phyloP scores from a whole-genome alignment of 495 filamentous ascomycete species.

The Xylaria castorea region DNA sequence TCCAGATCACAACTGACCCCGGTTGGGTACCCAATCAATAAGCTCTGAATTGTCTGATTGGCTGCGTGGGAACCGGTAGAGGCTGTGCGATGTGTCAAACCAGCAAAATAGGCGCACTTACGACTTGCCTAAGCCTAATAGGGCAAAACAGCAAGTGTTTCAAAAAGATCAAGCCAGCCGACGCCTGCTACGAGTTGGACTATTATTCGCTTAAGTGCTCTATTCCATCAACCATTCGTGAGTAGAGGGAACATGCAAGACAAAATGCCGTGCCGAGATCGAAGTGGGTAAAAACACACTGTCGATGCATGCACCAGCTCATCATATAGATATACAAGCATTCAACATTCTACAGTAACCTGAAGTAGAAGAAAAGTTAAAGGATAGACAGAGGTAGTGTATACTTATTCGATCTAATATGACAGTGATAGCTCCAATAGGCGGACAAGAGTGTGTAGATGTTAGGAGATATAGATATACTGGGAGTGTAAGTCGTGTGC shows the following conservation, averaged over 20 bases:
- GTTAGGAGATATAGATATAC: not conserved
- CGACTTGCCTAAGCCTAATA: conserved; percentile 13
- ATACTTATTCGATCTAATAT: not conserved
- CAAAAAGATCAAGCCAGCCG: conserved; percentile 20
- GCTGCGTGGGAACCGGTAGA: conserved; percentile 11
- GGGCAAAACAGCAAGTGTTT: conserved; percentile 24
- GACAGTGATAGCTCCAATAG: not conserved
- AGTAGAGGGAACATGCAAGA: conserved; percentile 30
- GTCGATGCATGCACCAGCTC: not conserved
- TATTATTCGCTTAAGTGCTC: conserved; percentile 24
- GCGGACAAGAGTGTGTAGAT: not conserved
- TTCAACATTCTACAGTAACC: not conserved
- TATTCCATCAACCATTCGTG: conserved; percentile 3
- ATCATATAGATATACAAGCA: not conserved
- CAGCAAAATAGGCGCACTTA: conserved; percentile 10
- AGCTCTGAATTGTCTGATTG: conserved; percentile 27
- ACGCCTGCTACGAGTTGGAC: conserved; percentile 6
- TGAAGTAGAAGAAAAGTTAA: not conserved
- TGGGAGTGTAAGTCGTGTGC: not conserved
- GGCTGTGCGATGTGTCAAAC: conserved; percentile 27
- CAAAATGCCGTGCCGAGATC: conserved; percentile 25
- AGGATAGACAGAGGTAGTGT: not conserved
- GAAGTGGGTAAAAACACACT: conserved; percentile 1
- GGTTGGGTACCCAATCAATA: conserved; percentile 15
- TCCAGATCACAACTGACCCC: conserved; percentile 23